Conservation (phyloP, 1,139 yeast species). For the Saccharomyces hybrid region DNA sequence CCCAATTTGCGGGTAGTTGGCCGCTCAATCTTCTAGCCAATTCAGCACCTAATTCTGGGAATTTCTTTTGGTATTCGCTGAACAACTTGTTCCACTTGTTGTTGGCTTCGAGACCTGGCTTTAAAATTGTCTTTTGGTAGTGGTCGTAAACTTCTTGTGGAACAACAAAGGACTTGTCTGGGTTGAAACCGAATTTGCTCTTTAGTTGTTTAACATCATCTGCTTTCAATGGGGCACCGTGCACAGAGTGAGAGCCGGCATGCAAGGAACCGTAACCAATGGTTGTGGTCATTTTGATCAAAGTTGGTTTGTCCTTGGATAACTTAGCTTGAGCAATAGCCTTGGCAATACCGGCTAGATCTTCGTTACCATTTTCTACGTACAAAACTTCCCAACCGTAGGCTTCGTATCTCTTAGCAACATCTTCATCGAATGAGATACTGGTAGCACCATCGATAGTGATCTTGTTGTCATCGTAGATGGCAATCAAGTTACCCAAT, state of each 20-base stretch:
- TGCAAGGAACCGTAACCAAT: conserved; percentile 90
- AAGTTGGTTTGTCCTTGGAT: conserved; percentile 71
- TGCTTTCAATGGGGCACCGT: conserved; percentile 93
- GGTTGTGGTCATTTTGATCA: conserved; percentile 82
- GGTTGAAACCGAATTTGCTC: conserved; percentile 80
- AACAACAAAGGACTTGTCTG: conserved; percentile 70
- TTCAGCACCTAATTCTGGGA: conserved; percentile 77
- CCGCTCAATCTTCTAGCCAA: conserved; percentile 73
- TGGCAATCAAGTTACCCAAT: conserved; percentile 87
- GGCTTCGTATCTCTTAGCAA: conserved; percentile 73
- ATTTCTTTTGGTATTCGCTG: conserved; percentile 56
- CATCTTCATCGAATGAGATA: conserved; percentile 94
- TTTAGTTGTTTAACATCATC: conserved; percentile 90
- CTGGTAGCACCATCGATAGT: conserved; percentile 93
- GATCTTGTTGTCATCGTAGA: conserved; percentile 96
- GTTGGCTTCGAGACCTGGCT: conserved; percentile 59
- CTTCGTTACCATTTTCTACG: conserved; percentile 78
- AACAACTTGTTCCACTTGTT: conserved; percentile 66
- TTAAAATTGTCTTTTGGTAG: conserved; percentile 51
- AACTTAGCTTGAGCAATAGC: conserved; percentile 72
- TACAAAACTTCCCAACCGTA: conserved; percentile 90
- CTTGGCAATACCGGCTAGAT: conserved; percentile 59
- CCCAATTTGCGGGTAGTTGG: conserved; percentile 84
- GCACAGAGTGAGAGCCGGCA: conserved; percentile 88
- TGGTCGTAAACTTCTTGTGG: conserved; percentile 77